Conservation (phyloP, 1,284 basidiomycete species). For the Pseudozyma hubeiensis region DNA sequence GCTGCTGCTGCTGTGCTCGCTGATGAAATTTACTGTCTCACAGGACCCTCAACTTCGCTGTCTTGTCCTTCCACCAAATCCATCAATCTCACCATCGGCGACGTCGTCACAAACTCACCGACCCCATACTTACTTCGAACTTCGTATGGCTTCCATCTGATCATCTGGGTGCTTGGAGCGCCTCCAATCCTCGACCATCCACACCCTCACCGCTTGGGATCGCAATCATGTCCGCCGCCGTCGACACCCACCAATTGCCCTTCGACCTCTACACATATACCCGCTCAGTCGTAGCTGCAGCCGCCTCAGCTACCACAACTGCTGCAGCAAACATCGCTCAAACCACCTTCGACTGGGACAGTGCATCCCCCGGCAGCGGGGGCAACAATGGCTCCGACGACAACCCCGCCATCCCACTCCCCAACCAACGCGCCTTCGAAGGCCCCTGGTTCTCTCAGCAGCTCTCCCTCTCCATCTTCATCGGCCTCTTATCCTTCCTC, state of each 20-base stretch:
- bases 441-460: conserved; percentile 96
- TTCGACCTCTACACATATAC: conserved; percentile 26
- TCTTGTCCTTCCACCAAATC: background rate
- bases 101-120: background rate
- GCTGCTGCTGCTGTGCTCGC: too few relatives aligned
- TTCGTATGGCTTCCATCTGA: conserved; percentile 13
- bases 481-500: conserved; percentile 84
- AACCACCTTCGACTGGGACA: conserved; percentile 1
- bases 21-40: background rate
- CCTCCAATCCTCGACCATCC: conserved; percentile 5
- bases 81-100: background rate
- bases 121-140: background rate
- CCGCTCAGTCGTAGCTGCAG: conserved; percentile 17
- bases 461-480: conserved; percentile 79
- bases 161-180: conserved; percentile 20
- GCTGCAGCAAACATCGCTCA: conserved; percentile 10
- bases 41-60: too few relatives aligned
- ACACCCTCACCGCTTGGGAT: background rate
- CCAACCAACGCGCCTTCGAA: conserved; percentile 48
- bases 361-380: background rate
- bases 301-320: conserved; percentile 7
- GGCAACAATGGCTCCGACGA: conserved; percentile 28
- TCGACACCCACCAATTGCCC: conserved; percentile 14
- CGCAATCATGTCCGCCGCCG: background rate
- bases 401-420: conserved; percentile 36